Evolutionary conservation across 441 rosid species (phyloP).

Genomic region (Pelargonium citronellum): DNA sequence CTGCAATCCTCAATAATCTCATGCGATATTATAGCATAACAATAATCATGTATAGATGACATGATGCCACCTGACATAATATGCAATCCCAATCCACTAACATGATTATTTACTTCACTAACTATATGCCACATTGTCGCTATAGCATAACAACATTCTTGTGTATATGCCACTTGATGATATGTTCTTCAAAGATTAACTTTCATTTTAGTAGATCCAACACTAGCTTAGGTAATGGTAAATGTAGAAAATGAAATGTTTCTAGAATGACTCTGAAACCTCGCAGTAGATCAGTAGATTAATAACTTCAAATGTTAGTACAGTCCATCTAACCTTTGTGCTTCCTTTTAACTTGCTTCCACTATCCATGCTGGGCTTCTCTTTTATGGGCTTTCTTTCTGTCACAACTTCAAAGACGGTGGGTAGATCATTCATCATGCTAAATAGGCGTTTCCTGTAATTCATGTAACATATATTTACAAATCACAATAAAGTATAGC

Average conservation of each 20-base stretch:
- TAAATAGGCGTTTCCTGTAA: constrained; percentile 84
- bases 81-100: too few relatives aligned
- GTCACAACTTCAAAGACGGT: constrained; percentile 81
- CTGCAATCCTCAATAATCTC: not conserved
- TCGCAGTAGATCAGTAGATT: too few relatives aligned
- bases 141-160: not conserved
- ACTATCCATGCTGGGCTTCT: constrained; percentile 61
- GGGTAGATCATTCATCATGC: constrained; percentile 80
- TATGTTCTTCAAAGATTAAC: not conserved
- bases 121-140: too few relatives aligned
- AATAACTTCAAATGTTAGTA: constrained; percentile 18
- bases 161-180: not conserved
- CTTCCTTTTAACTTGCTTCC: constrained; percentile 69
- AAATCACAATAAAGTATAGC: constrained; percentile 18
- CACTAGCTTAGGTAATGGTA: not conserved
- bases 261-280: not conserved
- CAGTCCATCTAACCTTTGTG: constrained; percentile 33
- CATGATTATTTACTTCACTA: too few relatives aligned
- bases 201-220: not conserved
- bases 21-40: not conserved
- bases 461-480: constrained; percentile 1
- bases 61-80: not conserved
- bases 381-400: constrained; percentile 55
- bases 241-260: not conserved
- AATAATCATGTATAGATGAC: not conserved